phyloP scores from a whole-genome alignment of 2,329 filamentous ascomycete species.

The Cladosporium austrohemisphaericum region DNA sequence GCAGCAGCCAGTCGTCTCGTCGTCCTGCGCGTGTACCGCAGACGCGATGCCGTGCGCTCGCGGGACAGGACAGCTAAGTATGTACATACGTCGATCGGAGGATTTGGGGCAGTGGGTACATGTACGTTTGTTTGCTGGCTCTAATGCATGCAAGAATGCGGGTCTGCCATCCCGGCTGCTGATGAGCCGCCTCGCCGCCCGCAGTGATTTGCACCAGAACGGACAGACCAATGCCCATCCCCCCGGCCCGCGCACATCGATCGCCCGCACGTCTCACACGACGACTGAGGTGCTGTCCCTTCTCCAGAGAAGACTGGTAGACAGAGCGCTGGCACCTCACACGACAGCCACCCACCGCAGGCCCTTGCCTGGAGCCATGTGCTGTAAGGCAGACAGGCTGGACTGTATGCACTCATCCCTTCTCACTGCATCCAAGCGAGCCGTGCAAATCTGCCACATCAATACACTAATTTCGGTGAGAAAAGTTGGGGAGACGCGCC shows the following conservation, averaged over 20 bases:
- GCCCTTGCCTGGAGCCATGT: constrained; percentile 5
- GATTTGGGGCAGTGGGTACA: neutral
- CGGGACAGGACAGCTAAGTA: neutral
- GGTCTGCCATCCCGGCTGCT: neutral
- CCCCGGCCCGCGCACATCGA: constrained; percentile 2
- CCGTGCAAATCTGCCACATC: neutral
- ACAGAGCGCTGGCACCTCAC: neutral
- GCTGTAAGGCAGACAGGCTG: no score
- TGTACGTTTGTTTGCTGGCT: constrained; percentile 13
- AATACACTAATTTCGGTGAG: no score
- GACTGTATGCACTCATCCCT: constrained; percentile 7
- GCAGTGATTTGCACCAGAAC: no score
- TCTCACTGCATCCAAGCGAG: constrained; percentile 15
- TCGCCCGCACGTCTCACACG: no score
- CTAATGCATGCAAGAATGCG: constrained; percentile 11
- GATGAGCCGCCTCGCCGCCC: constrained; percentile 4
- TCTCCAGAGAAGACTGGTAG: no score
- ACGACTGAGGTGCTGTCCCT: no score
- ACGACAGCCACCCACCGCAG: neutral
- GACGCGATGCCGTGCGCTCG: neutral
- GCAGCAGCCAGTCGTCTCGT: no score
- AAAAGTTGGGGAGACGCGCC: no score
- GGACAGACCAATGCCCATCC: neutral
- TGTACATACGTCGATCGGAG: constrained; percentile 3
- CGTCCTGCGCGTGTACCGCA: no score